phyloP scores from a whole-genome alignment of 768 basidiomycete genomes.

The Tubosaeta sp. region DNA sequence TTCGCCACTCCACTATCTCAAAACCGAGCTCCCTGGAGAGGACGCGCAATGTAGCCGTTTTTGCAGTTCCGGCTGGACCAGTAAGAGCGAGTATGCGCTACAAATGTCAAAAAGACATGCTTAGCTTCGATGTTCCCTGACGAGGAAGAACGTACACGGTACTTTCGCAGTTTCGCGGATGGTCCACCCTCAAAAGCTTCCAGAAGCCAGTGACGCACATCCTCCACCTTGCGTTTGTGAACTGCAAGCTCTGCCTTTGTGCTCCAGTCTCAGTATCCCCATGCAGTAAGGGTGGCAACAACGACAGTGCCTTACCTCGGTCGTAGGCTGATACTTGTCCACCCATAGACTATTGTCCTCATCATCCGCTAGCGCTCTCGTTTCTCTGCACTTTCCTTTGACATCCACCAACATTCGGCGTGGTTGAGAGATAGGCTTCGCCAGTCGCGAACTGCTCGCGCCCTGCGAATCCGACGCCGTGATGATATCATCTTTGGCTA shows the following conservation, averaged over 20 bases:
- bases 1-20: constrained; percentile 85
- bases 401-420: constrained; percentile 4
- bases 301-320: constrained; percentile 41
- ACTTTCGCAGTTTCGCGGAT: constrained; percentile 60
- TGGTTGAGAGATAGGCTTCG: neutral
- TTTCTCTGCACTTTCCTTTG: constrained; percentile 26
- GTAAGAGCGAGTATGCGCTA: constrained; percentile 83
- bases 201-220: constrained; percentile 67
- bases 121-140: neutral
- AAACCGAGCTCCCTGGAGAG: constrained; percentile 70
- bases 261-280: neutral
- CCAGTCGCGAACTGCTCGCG: neutral
- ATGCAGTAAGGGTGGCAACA: neutral
- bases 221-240: constrained; percentile 73
- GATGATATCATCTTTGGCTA: constrained; percentile 12
- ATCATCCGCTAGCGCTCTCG: neutral
- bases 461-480: constrained; percentile 6
- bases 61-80: constrained; percentile 87
- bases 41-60: constrained; percentile 80
- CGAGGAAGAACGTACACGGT: constrained; percentile 51
- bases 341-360: constrained; percentile 52
- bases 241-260: constrained; percentile 69
- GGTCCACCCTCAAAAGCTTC: constrained; percentile 72
- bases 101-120: neutral
- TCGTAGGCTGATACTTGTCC: constrained; percentile 57